Conservation (phyloP, 495 filamentous ascomycete genomes). For the Pyronema domesticum region DNA sequence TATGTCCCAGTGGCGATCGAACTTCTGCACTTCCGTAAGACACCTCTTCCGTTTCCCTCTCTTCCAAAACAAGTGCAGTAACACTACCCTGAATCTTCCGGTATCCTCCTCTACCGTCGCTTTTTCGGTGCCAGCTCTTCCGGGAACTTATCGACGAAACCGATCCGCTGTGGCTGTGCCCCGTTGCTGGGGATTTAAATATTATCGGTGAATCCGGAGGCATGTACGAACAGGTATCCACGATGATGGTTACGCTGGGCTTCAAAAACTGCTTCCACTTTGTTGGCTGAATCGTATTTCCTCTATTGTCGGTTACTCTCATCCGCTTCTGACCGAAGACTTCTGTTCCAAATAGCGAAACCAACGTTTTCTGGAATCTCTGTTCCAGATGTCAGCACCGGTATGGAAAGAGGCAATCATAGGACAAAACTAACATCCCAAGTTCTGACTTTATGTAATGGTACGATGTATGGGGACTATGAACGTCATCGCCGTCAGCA, state of each 20-base stretch:
- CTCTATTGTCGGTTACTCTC: slow-evolving; percentile 16
- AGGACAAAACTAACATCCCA: slow-evolving; percentile 15
- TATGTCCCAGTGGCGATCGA: background rate
- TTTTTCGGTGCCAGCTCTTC: background rate
- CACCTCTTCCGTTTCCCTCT: slow-evolving; percentile 12
- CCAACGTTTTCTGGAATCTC: slow-evolving; percentile 13
- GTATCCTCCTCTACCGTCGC: background rate
- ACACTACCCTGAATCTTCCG: background rate
- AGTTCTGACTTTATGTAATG: slow-evolving; percentile 17
- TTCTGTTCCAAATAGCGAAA: slow-evolving; percentile 10
- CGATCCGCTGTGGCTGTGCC: no score
- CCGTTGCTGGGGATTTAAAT: background rate
- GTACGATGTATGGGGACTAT: slow-evolving; percentile 16
- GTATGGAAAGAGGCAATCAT: background rate
- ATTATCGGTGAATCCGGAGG: slow-evolving; percentile 12
- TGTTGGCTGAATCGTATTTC: slow-evolving; percentile 10
- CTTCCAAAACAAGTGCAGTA: slow-evolving; percentile 2
- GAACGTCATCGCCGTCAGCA: background rate
- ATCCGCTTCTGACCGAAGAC: slow-evolving; percentile 6
- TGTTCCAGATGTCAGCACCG: background rate
- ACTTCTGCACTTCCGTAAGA: slow-evolving; percentile 7
- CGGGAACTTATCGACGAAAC: no score
- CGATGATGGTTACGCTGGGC: slow-evolving; percentile 18
- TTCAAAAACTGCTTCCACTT: slow-evolving; percentile 16
- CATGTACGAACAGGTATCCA: slow-evolving; percentile 15